Conservation (phyloP, 2,329 filamentous ascomycete genomes). For the Drechmeria coniospora region DNA sequence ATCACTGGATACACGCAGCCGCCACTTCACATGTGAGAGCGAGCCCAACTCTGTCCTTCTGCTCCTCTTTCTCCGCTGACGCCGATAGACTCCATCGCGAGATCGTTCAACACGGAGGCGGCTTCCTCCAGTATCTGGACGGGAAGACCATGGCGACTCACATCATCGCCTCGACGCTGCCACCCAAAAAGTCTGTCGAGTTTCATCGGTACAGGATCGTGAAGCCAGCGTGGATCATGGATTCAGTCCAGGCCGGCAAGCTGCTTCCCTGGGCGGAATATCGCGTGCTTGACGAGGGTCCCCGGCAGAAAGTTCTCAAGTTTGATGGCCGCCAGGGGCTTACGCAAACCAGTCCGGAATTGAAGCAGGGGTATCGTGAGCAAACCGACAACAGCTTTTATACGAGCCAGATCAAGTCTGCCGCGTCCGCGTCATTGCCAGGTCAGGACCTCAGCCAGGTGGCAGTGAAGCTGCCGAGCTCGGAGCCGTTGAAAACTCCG, state of each 20-base stretch:
- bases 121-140: constrained; percentile 87
- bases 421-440: constrained; percentile 8
- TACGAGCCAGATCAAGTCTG: constrained; percentile 47
- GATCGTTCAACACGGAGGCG: constrained; percentile 85
- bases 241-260: constrained; percentile 69
- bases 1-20: constrained; percentile 96
- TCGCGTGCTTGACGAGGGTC: constrained; percentile 70
- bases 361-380: constrained; percentile 53
- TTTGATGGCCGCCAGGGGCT: constrained; percentile 46
- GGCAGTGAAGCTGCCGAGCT: constrained; percentile 13
- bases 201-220: constrained; percentile 81
- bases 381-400: constrained; percentile 79
- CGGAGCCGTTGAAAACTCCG: constrained; percentile 2
- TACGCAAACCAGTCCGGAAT: constrained; percentile 46
- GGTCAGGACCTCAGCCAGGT: constrained; percentile 14
- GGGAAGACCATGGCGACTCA: constrained; percentile 91
- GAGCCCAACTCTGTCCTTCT: not conserved
- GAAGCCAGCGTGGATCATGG: constrained; percentile 85
- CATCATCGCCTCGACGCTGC: constrained; percentile 80
- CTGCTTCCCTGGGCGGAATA: constrained; percentile 78
- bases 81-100: constrained; percentile 52
- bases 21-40: constrained; percentile 55
- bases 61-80: constrained; percentile 5
- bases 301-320: constrained; percentile 61
- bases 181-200: constrained; percentile 84